These are phyloP conservation scores for Capsicum chinense DNA, from an alignment of 257 asterid genomes.

Conservation along the genomic window DNA sequence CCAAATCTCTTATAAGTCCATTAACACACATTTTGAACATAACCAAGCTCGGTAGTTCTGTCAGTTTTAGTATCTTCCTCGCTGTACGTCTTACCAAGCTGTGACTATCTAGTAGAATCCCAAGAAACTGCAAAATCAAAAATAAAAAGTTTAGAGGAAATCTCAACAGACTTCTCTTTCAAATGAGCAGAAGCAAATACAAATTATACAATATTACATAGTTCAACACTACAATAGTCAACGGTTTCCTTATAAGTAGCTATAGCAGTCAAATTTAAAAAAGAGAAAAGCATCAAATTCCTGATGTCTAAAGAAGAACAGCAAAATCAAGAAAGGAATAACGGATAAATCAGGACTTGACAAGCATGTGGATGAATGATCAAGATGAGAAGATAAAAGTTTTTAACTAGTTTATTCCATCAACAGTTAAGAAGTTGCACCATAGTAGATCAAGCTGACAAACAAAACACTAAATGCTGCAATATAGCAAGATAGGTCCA, in stretches of 20 bases:
- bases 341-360: constrained; percentile 11
- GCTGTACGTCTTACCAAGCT: constrained; percentile 67
- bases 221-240: neutral
- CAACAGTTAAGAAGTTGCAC: neutral
- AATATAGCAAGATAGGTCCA: constrained; percentile 23
- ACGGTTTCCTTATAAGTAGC: neutral
- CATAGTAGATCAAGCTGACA: neutral
- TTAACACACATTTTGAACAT: constrained; percentile 67
- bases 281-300: neutral
- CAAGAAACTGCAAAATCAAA: constrained; percentile 64
- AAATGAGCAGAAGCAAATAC: constrained; percentile 2
- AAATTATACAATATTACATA: neutral
- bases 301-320: neutral
- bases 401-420: neutral
- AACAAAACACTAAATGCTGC: constrained; percentile 8
- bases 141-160: constrained; percentile 31
- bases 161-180: neutral
- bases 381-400: neutral
- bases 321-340: neutral
- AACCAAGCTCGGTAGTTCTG: constrained; percentile 54
- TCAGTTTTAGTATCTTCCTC: constrained; percentile 61
- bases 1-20: constrained; percentile 64
- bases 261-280: neutral
- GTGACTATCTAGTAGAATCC: constrained; percentile 59
- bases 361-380: neutral